Evolutionary conservation across 2,329 filamentous ascomycete species (phyloP), one percentile per base, ranked within the genome.

Genomic region (Trichophyton verrucosum): DNA sequence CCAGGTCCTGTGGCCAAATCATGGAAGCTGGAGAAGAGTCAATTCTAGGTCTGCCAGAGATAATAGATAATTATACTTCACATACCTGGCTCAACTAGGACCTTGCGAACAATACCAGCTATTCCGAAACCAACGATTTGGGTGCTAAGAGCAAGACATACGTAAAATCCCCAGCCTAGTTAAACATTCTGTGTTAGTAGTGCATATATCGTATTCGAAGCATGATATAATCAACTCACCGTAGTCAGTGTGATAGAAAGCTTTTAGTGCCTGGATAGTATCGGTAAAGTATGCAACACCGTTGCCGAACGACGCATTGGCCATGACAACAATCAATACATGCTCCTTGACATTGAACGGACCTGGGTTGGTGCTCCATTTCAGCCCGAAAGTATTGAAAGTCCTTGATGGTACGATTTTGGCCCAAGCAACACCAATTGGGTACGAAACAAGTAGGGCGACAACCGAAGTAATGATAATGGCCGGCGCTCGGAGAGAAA

Each of bases 191-290:
- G 47, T 33, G 2, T 59, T 33, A 59, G 40, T 36, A 1, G 4
- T 13, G 5, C 6, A 30, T 30, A 30, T 20, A 49, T n/a, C n/a
- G 2, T n/a, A 15, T 33, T 17, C 20, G 20, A 7, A 30, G 15
- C 17, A 53, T 2, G 3, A 1, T 13, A 30, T 11, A 22, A 27
- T 20, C 1, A 6, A 27, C 55, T 33, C 47, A 64, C 86, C 85
- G 67, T 87, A 87, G 62, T 85, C 76, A 66, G 88, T 81, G 69
- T 86, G 83, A 69, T 90, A 90, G 66, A 89, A 89, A 15, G 86
- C 80, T 17, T 83, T 74, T 72, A 89, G 86, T 0, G 86, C 86
- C 1, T 89, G 76, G 51, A 91, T 81, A 33, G 89, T 85, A 65
- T 90, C 87, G 0, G 86, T 89, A 0, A 86, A 86, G 66, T 90